phyloP scores from a whole-genome alignment of 139 green algal species.

The Picochlorum sp. region DNA sequence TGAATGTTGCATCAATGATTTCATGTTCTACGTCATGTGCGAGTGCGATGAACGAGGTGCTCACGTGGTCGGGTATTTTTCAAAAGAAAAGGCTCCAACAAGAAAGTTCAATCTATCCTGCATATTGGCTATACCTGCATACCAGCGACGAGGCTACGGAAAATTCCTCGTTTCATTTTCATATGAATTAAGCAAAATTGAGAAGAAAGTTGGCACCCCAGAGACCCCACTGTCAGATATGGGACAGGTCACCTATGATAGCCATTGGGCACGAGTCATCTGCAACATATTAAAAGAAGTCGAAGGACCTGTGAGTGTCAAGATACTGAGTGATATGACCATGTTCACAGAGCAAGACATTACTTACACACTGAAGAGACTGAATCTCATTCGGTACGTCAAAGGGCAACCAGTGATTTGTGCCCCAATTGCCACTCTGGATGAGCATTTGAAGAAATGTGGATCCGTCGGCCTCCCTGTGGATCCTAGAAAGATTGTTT shows the following conservation, averaged over 20 bases:
- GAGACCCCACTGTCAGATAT: constrained; percentile 92
- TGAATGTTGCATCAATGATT: constrained; percentile 90
- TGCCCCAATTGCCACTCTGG: constrained; percentile 37
- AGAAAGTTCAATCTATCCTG: constrained; percentile 95
- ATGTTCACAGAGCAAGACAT: constrained; percentile 92
- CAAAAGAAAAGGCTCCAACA: constrained; percentile 53
- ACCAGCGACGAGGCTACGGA: constrained; percentile 95
- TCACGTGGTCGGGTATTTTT: constrained; percentile 81
- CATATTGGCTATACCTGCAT: constrained; percentile 91
- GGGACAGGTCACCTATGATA: constrained; percentile 79
- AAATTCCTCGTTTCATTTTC: constrained; percentile 95
- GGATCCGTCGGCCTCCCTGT: constrained; percentile 48
- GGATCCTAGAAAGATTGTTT: constrained; percentile 61
- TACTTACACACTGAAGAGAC: constrained; percentile 70
- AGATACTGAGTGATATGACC: constrained; percentile 82
- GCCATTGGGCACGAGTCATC: constrained; percentile 89
- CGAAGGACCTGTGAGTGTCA: constrained; percentile 67
- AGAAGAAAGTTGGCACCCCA: constrained; percentile 92
- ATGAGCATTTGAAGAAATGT: constrained; percentile 61
- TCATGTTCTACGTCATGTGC: constrained; percentile 97
- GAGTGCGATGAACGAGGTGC: constrained; percentile 85
- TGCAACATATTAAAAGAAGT: constrained; percentile 72
- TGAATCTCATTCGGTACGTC: constrained; percentile 81
- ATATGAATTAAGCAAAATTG: constrained; percentile 94
- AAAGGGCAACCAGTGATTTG: constrained; percentile 69